These are phyloP conservation scores for Vinca minor DNA, from an alignment of 257 asterid genomes.

Conservation along the genomic window DNA sequence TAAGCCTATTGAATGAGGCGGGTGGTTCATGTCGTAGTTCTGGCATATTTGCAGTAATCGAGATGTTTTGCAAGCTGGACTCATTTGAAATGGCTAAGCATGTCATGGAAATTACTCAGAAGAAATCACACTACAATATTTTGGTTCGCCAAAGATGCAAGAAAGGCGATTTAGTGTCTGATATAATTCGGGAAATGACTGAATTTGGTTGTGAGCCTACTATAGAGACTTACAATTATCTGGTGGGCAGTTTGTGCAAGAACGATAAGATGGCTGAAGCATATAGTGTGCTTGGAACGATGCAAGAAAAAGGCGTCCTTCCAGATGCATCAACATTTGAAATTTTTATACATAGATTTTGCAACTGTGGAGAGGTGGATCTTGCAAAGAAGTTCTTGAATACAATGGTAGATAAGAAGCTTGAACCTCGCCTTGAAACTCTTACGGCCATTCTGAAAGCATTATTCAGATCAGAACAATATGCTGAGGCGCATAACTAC, in stretches of 20 bases:
- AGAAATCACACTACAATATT: constrained; percentile 40
- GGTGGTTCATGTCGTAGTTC: constrained; percentile 69
- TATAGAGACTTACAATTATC: constrained; percentile 45
- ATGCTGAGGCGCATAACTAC: constrained; percentile 40
- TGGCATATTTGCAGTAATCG: constrained; percentile 49
- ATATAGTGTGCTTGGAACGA: constrained; percentile 34
- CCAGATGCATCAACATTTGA: constrained; percentile 57
- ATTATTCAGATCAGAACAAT: constrained; percentile 34
- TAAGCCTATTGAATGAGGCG: constrained; percentile 40
- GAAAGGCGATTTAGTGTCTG: constrained; percentile 42
- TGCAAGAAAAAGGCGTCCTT: constrained; percentile 34
- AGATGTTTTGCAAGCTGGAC: constrained; percentile 53
- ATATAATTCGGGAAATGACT: constrained; percentile 49
- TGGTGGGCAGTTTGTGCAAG: constrained; percentile 60
- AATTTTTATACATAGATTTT: constrained; percentile 39
- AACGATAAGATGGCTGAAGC: constrained; percentile 34
- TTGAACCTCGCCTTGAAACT: constrained; percentile 48
- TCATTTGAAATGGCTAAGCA: constrained; percentile 59
- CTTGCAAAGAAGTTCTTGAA: constrained; percentile 34
- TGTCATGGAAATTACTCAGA: constrained; percentile 44
- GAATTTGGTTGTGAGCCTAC: constrained; percentile 28
- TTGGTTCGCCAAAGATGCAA: constrained; percentile 59
- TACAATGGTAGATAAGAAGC: constrained; percentile 39
- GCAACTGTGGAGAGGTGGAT: constrained; percentile 41
- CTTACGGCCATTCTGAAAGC: constrained; percentile 44